Evolutionary conservation across 768 basidiomycete species (phyloP).

Genomic region (Tephrocybe sp.): DNA sequence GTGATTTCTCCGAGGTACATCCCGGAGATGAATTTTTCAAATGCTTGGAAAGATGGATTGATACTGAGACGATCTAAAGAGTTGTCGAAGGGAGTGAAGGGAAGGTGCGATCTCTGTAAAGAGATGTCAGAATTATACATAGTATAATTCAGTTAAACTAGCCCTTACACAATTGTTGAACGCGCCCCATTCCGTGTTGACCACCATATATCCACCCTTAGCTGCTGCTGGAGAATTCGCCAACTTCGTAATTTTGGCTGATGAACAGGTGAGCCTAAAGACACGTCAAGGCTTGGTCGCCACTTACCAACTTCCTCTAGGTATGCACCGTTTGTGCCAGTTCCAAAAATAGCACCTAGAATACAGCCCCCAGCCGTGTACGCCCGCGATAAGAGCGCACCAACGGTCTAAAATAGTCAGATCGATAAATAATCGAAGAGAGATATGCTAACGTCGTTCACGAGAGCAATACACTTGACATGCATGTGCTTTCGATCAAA

Average conservation of each 20-base stretch:
- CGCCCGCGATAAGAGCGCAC: conserved; percentile 87
- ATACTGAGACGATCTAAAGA: conserved; percentile 91
- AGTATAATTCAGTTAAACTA: background rate
- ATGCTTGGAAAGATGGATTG: conserved; percentile 90
- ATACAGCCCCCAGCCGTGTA: conserved; percentile 92
- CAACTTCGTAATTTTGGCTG: conserved; percentile 80
- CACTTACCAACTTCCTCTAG: conserved; percentile 71
- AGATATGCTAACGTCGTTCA: conserved; percentile 75
- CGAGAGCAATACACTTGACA: conserved; percentile 87
- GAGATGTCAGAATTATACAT: conserved; percentile 9
- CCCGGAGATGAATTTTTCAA: conserved; percentile 98
- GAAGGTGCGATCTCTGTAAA: conserved; percentile 72
- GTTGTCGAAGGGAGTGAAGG: conserved; percentile 88
- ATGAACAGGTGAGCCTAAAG: background rate
- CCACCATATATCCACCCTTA: conserved; percentile 80
- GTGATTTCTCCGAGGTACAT: conserved; percentile 98
- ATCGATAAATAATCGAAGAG: background rate
- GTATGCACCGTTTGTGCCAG: conserved; percentile 98
- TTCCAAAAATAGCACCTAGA: conserved; percentile 92
- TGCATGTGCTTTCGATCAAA: conserved; percentile 91
- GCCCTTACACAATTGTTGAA: conserved; percentile 86
- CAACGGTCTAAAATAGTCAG: conserved; percentile 71
- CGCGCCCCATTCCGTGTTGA: conserved; percentile 98
- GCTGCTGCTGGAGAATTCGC: conserved; percentile 56
- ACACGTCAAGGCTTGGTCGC: background rate